Evolutionary conservation across 2,329 filamentous ascomycete genomes (phyloP), one percentile per base, ranked within the genome.

Genomic region (Botryotinia narcissicola): DNA sequence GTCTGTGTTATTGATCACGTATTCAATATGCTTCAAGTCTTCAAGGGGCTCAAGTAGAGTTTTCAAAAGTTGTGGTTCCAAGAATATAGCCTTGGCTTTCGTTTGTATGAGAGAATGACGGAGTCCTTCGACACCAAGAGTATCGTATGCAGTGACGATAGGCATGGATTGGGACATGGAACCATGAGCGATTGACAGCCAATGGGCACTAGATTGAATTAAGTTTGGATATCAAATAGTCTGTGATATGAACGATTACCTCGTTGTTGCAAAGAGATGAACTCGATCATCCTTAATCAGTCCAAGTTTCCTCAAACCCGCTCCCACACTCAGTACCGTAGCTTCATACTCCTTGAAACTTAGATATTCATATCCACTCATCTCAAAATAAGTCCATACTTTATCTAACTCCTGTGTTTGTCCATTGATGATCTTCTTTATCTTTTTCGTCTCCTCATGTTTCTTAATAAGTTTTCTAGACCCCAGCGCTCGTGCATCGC

Each of bases 91-190:
- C 79, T 90, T 90, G 70, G 93, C 92, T 75, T 90, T 86, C 71
- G 94, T 96, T 84, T 97, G 93, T 35, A 90, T 86, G 76, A 98
- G 88, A 4, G 94, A 97, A 85, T 97, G 94, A 84, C 92, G 90
- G 76, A 98, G 88, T 64, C 94, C 95, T 75, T 91, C 90, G 79
- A 93, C 89, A 71, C 95, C 95, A 62, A 98, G 91, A 44, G 94
- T 97, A 82, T 98, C 95, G 83, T 98, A 98, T 69, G 95, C 94
- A 63, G 95, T 98, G 69, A 98, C 95, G 77, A 98, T 95, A 74
- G 93, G 90, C 82, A 98, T 90, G 62, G 93, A 95, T 83, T 98
- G 95, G 25, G 94, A 95, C 32, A 90, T 84, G 73, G 89, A 92
- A 85, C 87, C 89, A 81, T 97, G 93, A 64, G 95, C 92, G 79